Conservation (phyloP, 192 early-diverging fungal genomes). For the Gaertneriomyces semiglobifer region DNA sequence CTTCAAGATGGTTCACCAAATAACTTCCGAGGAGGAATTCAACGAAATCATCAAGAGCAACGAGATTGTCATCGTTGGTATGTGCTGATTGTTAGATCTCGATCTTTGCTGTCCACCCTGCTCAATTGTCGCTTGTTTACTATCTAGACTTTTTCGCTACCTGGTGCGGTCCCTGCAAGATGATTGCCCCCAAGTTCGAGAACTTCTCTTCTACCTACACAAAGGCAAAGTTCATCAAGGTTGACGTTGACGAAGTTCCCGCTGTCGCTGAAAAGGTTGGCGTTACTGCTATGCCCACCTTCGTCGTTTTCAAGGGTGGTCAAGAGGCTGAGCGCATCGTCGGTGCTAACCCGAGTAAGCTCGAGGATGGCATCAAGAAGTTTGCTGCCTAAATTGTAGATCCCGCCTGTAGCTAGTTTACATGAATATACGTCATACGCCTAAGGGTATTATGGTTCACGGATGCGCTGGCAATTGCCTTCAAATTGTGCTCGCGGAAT, state of each 20-base stretch:
- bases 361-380: conserved; percentile 68
- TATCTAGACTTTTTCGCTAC: conserved; percentile 30
- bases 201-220: conserved; percentile 39
- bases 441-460: too few species aligned
- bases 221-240: conserved; percentile 42
- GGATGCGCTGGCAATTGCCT: too few species aligned
- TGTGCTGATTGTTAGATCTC: conserved; percentile 12
- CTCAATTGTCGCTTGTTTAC: neutral
- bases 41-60: conserved; percentile 16
- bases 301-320: conserved; percentile 76
- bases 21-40: conserved; percentile 29
- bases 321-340: conserved; percentile 72
- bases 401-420: too few species aligned
- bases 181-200: conserved; percentile 49
- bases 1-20: neutral
- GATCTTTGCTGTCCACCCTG: neutral
- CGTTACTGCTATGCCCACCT: conserved; percentile 75
- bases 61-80: conserved; percentile 37
- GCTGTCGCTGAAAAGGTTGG: conserved; percentile 45
- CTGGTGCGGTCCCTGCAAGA: conserved; percentile 54
- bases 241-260: conserved; percentile 57
- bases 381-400: neutral
- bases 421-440: too few species aligned
- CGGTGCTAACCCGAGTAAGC: conserved; percentile 72
- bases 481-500: too few species aligned